Conservation (phyloP, 208 protist species). For the Acanthamoeba healyi region DNA sequence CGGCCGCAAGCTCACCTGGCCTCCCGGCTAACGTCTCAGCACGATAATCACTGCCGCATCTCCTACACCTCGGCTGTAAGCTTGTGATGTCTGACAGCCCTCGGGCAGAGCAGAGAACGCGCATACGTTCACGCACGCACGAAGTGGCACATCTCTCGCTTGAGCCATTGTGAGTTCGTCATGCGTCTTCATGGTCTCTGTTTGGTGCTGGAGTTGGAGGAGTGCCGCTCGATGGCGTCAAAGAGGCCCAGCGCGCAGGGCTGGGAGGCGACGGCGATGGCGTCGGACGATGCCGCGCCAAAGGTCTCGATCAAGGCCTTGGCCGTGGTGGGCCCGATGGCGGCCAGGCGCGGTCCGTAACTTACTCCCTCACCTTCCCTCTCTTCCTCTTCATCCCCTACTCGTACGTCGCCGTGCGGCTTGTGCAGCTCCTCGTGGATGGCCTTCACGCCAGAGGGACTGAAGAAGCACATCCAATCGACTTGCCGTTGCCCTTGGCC, state of each 20-base stretch:
- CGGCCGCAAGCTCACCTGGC: slow-evolving; percentile 87
- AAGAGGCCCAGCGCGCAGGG: slow-evolving; percentile 1
- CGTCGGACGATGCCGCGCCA: background rate
- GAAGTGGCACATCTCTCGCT: no score
- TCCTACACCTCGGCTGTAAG: no score
- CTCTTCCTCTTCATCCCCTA: background rate
- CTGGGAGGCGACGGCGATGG: background rate
- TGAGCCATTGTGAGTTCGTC: no score
- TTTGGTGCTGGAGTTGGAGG: background rate
- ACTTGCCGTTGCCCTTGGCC: background rate
- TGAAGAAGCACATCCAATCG: slow-evolving; percentile 60
- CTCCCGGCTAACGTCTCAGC: slow-evolving; percentile 80
- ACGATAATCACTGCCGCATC: no score
- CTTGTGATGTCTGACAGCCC: no score
- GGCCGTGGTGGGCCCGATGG: slow-evolving; percentile 27
- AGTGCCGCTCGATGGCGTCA: background rate
- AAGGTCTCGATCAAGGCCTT: slow-evolving; percentile 6
- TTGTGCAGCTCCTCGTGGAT: background rate
- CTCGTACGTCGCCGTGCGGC: no score
- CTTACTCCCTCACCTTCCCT: background rate
- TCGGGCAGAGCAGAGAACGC: no score
- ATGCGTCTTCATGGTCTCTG: background rate
- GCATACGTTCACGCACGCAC: no score
- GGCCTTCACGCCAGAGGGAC: slow-evolving; percentile 38
- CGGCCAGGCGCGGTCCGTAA: background rate